These are phyloP conservation scores for Schizopora paradoxa DNA, from an alignment of 1,284 basidiomycete genomes.

Conservation along the genomic window DNA sequence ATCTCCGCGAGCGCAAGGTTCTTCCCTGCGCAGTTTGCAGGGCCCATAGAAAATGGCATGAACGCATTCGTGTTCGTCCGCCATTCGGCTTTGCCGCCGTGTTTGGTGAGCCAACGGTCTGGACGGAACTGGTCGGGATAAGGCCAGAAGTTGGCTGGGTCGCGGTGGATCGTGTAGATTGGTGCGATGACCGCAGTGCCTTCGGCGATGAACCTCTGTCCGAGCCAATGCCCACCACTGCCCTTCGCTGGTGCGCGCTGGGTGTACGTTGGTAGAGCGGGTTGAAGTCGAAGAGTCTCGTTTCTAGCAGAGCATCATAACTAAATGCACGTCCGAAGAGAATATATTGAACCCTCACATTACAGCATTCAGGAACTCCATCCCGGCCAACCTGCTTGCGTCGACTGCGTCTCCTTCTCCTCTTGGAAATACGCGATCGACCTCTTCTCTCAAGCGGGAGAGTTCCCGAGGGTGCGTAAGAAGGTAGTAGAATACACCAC, in stretches of 20 bases:
- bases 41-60: constrained; percentile 32
- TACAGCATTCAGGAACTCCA: constrained; percentile 30
- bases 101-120: constrained; percentile 35
- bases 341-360: constrained; percentile 26
- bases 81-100: not conserved
- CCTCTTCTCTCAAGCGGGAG: constrained; percentile 25
- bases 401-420: constrained; percentile 18
- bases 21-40: constrained; percentile 32
- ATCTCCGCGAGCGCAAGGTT: constrained; percentile 30
- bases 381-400: constrained; percentile 20
- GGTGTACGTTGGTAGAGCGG: constrained; percentile 8
- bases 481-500: constrained; percentile 29
- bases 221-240: constrained; percentile 15
- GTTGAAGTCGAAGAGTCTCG: constrained; percentile 14
- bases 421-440: constrained; percentile 23
- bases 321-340: not conserved
- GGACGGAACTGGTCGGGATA: constrained; percentile 36
- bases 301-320: constrained; percentile 3
- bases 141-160: constrained; percentile 35
- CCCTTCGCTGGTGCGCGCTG: constrained; percentile 17
- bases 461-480: constrained; percentile 28
- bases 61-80: constrained; percentile 33
- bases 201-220: constrained; percentile 41
- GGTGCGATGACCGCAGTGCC: constrained; percentile 44
- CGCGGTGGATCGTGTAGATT: constrained; percentile 41